A percentile compares a stretch with the other conserved stretches of the same genome.
phyloP scores from a whole-genome alignment of 495 filamentous ascomycete genomes.

The Penicillium canariense region DNA sequence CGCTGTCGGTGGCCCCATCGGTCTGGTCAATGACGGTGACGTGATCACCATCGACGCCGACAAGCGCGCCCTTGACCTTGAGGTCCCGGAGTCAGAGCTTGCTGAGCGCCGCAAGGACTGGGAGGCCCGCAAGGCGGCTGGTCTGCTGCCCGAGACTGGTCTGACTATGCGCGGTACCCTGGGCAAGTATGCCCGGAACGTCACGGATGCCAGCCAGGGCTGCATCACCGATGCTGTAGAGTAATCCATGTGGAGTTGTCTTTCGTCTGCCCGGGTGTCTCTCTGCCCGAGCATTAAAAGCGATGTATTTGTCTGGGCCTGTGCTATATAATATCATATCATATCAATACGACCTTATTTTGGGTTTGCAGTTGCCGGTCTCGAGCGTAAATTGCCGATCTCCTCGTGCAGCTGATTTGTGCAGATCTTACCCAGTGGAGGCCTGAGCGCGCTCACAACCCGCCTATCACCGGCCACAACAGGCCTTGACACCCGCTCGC shows the following conservation, averaged over 20 bases:
- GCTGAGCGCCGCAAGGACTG: constrained; percentile 63
- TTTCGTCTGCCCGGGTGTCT: constrained; percentile 1
- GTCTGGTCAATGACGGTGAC: constrained; percentile 54
- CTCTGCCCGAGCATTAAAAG: constrained; percentile 22
- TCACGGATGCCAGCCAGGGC: constrained; percentile 69
- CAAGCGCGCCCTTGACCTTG: constrained; percentile 48
- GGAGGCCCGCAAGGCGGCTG: constrained; percentile 37
- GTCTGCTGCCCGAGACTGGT: constrained; percentile 36
- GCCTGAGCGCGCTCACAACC: no score
- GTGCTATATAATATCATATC: constrained; percentile 29
- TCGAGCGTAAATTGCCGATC: no score
- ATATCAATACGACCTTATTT: constrained; percentile 12
- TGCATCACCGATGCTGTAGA: constrained; percentile 49
- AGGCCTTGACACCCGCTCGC: neutral
- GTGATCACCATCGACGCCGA: constrained; percentile 55
- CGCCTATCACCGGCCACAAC: constrained; percentile 1
- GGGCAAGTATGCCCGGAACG: constrained; percentile 80
- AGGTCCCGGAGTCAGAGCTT: constrained; percentile 57
- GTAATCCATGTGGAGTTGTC: constrained; percentile 20
- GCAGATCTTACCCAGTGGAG: no score
- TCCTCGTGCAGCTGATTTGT: neutral
- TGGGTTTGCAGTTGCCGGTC: neutral
- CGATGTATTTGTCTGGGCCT: constrained; percentile 23
- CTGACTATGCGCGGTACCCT: constrained; percentile 69
- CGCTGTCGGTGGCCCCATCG: constrained; percentile 56